Evolutionary conservation across 1,284 basidiomycete genomes (phyloP), one percentile per base, ranked within the genome.

Genomic region (Ustilago vetiveriae): DNA sequence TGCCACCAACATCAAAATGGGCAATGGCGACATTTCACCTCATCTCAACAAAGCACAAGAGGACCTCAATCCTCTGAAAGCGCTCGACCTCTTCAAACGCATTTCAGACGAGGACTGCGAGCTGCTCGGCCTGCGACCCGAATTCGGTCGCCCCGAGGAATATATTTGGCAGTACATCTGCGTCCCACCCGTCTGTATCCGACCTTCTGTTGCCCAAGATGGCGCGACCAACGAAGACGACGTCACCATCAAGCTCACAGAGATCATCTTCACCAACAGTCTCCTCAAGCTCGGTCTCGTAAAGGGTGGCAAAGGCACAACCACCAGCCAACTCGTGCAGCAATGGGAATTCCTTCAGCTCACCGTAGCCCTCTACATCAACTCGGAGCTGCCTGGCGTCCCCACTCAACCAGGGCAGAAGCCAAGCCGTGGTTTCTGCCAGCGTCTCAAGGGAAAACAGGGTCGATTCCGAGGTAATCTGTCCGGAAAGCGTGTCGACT

Each of bases 161-260:
- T 98, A 95, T 81, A 89, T 99, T 56, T 99, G 96, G 96, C 95
- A 98, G 83, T 98, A 98, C 83, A 90, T 99, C 16, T 96, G 94
- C 29, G 96, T 98, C 14, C 96, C 96, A 17, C 96, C 96, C 0
- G 94, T 97, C 35, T 96, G 92, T 81, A 98, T 98, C 58, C 89
- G 96, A 39, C 96, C 96, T 0, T 97, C 94, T 6, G 96, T 99
- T 1, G 90, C 92, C 0, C 96, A 98, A 82, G 96, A 99, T 91
- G 73, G 74, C 48, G 76, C 71, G 16, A 81, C 78, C 33, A 99
- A 98, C 80, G 96, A 99, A 84, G 96, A 99, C 76, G 96, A 99
- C 82, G 86, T 99, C 32, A 98, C 96, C 0, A 92, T 96, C 72
- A 98, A 98, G 81, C 87, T 99, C 14, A 92, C 92, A 6, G 96